Conservation (phyloP, 2,329 filamentous ascomycete species). For the Cephalotrichum gorgonifer region DNA sequence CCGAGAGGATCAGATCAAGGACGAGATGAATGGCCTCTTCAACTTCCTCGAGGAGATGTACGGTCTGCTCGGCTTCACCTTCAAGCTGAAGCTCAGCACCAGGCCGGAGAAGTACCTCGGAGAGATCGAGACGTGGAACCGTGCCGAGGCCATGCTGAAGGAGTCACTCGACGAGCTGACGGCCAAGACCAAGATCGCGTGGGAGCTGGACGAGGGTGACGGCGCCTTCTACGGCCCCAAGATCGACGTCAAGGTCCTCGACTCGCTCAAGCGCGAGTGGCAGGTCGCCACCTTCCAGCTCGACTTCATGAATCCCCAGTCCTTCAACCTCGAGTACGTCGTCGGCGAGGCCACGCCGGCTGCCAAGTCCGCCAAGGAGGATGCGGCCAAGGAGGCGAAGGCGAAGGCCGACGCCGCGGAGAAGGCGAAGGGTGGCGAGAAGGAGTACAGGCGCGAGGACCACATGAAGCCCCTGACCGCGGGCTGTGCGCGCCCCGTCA, state of each 20-base stretch:
- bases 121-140: slow-evolving; percentile 77
- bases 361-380: slow-evolving; percentile 12
- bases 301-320: slow-evolving; percentile 60
- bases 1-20: slow-evolving; percentile 61
- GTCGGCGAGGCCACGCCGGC: slow-evolving; percentile 33
- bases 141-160: slow-evolving; percentile 72
- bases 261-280: slow-evolving; percentile 28
- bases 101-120: slow-evolving; percentile 83
- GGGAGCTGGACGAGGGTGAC: slow-evolving; percentile 89
- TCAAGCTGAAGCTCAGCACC: slow-evolving; percentile 92
- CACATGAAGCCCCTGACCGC: slow-evolving; percentile 43
- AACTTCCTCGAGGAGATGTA: slow-evolving; percentile 57
- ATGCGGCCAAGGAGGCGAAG: slow-evolving; percentile 17
- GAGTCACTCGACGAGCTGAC: slow-evolving; percentile 72
- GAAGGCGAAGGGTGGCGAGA: slow-evolving; percentile 26
- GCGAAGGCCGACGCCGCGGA: slow-evolving; percentile 17
- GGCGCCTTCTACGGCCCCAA: slow-evolving; percentile 98
- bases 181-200: slow-evolving; percentile 48
- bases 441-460: slow-evolving; percentile 23
- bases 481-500: slow-evolving; percentile 70
- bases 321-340: slow-evolving; percentile 82
- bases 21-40: slow-evolving; percentile 66
- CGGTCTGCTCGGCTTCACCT: slow-evolving; percentile 41
- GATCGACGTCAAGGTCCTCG: slow-evolving; percentile 84
- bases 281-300: slow-evolving; percentile 93